phyloP scores from a whole-genome alignment of 768 basidiomycete genomes.

The Lentinula detonsa region DNA sequence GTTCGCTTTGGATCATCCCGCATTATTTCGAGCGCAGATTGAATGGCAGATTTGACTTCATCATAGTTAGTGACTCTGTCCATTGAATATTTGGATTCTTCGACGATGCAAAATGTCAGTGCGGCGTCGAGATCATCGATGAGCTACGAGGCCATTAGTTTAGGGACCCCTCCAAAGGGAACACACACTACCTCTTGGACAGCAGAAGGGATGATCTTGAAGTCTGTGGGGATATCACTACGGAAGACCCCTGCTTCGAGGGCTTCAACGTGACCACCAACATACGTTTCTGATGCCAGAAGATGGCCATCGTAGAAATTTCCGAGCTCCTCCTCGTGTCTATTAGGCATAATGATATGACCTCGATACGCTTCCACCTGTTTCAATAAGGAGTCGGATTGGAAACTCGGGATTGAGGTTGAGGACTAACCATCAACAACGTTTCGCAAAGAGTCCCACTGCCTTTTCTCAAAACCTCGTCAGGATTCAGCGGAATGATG shows the following conservation, averaged over 20 bases:
- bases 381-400: conserved; percentile 4
- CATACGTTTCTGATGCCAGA: conserved; percentile 96
- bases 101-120: conserved; percentile 78
- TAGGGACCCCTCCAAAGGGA: not conserved
- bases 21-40: conserved; percentile 74
- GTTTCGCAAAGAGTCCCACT: conserved; percentile 97
- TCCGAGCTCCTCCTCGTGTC: conserved; percentile 89
- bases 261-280: conserved; percentile 98
- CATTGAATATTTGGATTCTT: conserved; percentile 75
- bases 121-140: conserved; percentile 94
- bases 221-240: conserved; percentile 91
- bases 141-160: conserved; percentile 42
- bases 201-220: conserved; percentile 88
- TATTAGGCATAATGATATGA: conserved; percentile 95
- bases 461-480: conserved; percentile 94
- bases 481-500: conserved; percentile 95
- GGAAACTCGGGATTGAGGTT: not conserved
- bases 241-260: conserved; percentile 97
- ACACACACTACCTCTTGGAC: conserved; percentile 60
- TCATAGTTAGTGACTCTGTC: conserved; percentile 93
- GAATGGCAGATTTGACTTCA: conserved; percentile 80
- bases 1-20: conserved; percentile 85
- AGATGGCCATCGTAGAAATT: conserved; percentile 95
- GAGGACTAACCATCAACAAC: conserved; percentile 77
- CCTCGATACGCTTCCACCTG: conserved; percentile 95